Conservation (phyloP, 73 alveolate species). For the Paramecium tetraurelia region DNA sequence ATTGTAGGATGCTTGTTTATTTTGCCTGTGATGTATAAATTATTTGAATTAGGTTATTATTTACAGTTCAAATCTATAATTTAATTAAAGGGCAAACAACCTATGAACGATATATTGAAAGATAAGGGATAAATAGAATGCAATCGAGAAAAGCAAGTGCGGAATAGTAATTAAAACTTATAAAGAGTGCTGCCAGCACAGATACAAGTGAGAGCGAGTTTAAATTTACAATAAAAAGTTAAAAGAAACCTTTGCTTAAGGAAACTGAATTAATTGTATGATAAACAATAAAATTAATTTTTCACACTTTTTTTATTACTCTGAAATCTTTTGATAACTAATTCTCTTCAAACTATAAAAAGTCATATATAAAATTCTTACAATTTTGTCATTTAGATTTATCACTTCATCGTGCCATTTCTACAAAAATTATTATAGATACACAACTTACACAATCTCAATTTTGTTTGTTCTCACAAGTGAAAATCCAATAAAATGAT, state of each 20-base stretch:
- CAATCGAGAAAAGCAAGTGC: background rate
- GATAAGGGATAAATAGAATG: background rate
- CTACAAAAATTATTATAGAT: background rate
- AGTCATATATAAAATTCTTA: background rate
- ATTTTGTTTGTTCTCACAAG: background rate
- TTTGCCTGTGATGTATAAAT: background rate
- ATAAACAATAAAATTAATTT: background rate
- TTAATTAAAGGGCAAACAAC: background rate
- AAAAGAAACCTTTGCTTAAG: conserved; percentile 18
- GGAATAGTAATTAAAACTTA: background rate
- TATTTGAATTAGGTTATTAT: background rate
- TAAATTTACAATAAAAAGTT: background rate
- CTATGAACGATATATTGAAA: conserved; percentile 12
- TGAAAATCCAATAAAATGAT: background rate
- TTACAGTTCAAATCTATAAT: background rate
- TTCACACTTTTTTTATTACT: background rate
- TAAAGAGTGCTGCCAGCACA: background rate
- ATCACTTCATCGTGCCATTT: background rate
- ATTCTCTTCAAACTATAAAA: conserved; percentile 28
- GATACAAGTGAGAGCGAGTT: background rate
- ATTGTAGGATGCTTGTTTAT: background rate
- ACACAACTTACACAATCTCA: background rate
- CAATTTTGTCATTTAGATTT: background rate
- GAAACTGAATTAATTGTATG: conserved; percentile 8
- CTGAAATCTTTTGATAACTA: background rate